These are phyloP conservation scores for Henckelia pumila DNA, from an alignment of 257 asterid species.

Conservation along the genomic window DNA sequence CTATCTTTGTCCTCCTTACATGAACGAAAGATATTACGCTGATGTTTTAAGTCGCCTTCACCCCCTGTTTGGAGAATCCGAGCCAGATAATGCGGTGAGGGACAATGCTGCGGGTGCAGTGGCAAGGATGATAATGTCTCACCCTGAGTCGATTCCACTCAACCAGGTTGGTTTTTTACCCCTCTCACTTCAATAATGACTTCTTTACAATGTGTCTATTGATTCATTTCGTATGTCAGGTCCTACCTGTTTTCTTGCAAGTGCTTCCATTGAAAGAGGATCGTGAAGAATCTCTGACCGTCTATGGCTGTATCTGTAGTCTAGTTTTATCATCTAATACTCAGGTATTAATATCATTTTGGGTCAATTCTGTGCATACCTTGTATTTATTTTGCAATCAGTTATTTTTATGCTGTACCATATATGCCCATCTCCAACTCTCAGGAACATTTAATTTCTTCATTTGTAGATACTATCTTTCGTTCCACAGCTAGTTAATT, in stretches of 20 bases:
- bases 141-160: conserved; percentile 81
- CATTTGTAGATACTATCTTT: conserved; percentile 63
- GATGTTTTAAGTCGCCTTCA: conserved; percentile 67
- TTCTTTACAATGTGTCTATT: conserved; percentile 17
- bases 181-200: too few species aligned
- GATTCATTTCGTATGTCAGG: conserved; percentile 47
- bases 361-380: conserved; percentile 2
- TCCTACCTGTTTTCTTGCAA: conserved; percentile 80
- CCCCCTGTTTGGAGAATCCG: conserved; percentile 87
- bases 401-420: conserved; percentile 8
- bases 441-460: conserved; percentile 17
- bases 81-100: conserved; percentile 91
- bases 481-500: conserved; percentile 79
- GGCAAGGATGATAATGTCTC: conserved; percentile 91
- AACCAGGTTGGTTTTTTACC: conserved; percentile 57
- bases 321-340: conserved; percentile 87
- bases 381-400: conserved; percentile 15
- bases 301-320: conserved; percentile 82
- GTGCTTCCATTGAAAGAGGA: conserved; percentile 97
- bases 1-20: conserved; percentile 29
- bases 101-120: conserved; percentile 99
- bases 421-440: conserved; percentile 9
- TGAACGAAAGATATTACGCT: conserved; percentile 54
- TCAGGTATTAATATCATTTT: conserved; percentile 51
- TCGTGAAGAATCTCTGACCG: conserved; percentile 76